A percentile compares a stretch with the other conserved stretches of the same genome.
These are phyloP conservation scores for Tetratostichococcus sp. DNA, from an alignment of 139 green algal genomes.

Conservation along the genomic window DNA sequence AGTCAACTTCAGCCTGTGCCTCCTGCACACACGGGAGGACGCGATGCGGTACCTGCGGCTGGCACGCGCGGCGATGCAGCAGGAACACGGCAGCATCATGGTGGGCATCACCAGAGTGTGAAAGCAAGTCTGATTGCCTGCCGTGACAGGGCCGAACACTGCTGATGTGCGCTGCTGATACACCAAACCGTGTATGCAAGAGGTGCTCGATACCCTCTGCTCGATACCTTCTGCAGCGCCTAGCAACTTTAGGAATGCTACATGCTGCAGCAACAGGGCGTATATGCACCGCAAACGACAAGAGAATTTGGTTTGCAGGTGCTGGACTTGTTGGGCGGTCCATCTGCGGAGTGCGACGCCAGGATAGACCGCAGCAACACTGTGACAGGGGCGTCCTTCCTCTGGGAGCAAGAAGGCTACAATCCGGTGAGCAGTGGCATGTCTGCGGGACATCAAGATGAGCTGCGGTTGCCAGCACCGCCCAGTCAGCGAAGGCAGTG, in stretches of 20 bases:
- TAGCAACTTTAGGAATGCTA: too few species aligned
- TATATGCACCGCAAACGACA: too few species aligned
- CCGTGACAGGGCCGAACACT: too few species aligned
- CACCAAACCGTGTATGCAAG: neutral
- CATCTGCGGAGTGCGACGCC: conserved; percentile 5
- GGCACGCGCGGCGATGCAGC: conserved; percentile 5
- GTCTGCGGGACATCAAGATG: neutral
- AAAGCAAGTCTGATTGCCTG: too few species aligned
- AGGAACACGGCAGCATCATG: conserved; percentile 15
- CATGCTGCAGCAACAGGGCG: too few species aligned
- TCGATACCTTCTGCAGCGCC: too few species aligned
- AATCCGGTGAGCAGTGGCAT: neutral
- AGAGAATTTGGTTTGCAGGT: neutral
- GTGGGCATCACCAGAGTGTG: neutral
- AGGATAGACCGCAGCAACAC: conserved; percentile 10
- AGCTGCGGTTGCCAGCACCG: neutral
- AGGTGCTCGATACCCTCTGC: too few species aligned
- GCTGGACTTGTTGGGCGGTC: conserved; percentile 21
- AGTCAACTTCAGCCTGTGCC: conserved; percentile 24
- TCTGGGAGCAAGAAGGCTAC: conserved; percentile 25
- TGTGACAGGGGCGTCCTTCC: conserved; percentile 6
- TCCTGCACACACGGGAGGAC: conserved; percentile 9
- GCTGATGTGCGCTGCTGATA: too few species aligned
- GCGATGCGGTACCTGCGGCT: conserved; percentile 12
- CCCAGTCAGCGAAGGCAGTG: too few species aligned